phyloP scores from a whole-genome alignment of 73 alveolate genomes.

The Paramecium sonneborni region DNA sequence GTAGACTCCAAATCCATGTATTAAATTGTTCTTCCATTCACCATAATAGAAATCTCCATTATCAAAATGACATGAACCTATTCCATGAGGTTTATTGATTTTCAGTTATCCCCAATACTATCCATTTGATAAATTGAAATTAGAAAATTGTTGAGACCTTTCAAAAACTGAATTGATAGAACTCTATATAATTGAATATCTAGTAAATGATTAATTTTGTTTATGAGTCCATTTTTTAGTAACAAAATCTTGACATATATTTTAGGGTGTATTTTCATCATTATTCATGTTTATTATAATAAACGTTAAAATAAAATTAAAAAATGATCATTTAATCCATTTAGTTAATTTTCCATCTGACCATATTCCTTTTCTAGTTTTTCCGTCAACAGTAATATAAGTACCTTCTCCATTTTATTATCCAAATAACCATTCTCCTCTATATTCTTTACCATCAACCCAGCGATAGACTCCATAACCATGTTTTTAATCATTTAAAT shows the following conservation, averaged over 20 bases:
- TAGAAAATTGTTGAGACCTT: not conserved
- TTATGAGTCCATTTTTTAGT: not conserved
- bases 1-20: slow-evolving; percentile 34
- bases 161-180: slow-evolving; percentile 5
- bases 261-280: not conserved
- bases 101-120: not conserved
- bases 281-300: not conserved
- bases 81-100: slow-evolving; percentile 9
- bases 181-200: slow-evolving; percentile 14
- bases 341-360: slow-evolving; percentile 69
- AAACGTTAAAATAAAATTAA: not conserved
- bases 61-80: slow-evolving; percentile 24
- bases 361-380: slow-evolving; percentile 69
- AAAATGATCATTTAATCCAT: slow-evolving; percentile 49
- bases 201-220: not conserved
- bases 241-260: not conserved
- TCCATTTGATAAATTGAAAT: not conserved
- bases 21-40: slow-evolving; percentile 23
- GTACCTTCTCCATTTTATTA: slow-evolving; percentile 77
- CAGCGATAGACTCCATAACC: slow-evolving; percentile 80
- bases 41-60: slow-evolving; percentile 52
- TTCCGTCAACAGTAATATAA: slow-evolving; percentile 66
- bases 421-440: slow-evolving; percentile 79
- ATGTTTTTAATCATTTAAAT: slow-evolving; percentile 75
- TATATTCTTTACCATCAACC: slow-evolving; percentile 78